Evolutionary conservation across 495 filamentous ascomycete species (phyloP), one percentile per base, ranked within the genome.

Genomic region (Filosporella fistucella): DNA sequence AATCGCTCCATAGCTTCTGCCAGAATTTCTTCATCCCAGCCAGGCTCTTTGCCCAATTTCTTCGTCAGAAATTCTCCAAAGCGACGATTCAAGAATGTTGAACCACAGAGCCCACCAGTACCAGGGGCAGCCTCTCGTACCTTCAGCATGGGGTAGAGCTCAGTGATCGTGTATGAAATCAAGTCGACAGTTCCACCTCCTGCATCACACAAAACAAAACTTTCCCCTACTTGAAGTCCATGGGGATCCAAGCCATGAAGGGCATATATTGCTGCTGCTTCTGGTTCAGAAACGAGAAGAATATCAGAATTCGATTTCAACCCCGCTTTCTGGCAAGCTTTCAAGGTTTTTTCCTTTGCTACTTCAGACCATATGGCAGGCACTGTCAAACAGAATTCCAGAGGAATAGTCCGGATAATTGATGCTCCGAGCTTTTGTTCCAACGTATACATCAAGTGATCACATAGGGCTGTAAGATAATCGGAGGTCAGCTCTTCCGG

Each of bases 111-210:
- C 6, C 64, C 70, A 4, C 78, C 78, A 63, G 52, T 69, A n/a
- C 74, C 74, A 5, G 62, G 60, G 3, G 71, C 67, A 12, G 67
- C 68, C 51, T 78, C 75, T 29, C 67, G 56, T 5, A 78, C 63
- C 46, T 69, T 62, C 1, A 77, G 62, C 21, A 65, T 51, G 11
- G 75, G 75, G 17, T 68, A 56, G 2, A 76, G 57, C 9, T 63
- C 60, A 12, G 72, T 73, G 42, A 85, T 72, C 45, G 73, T 72
- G 64, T 82, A 70, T 1, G 66, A 65, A 13, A 81, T 78, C 8
- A 79, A 56, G 45, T 82, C 78, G 0, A 82, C 77, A 0, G 77
- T 82, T 6, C 76, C 79, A 1, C 77, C 79, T 22, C 77, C 76
- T 0, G 76, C 77, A 60, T 82, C 79, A 45, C 74, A 74, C 2